Conservation (phyloP, 352 stramenopile species). For the Globisporangium nunn region DNA sequence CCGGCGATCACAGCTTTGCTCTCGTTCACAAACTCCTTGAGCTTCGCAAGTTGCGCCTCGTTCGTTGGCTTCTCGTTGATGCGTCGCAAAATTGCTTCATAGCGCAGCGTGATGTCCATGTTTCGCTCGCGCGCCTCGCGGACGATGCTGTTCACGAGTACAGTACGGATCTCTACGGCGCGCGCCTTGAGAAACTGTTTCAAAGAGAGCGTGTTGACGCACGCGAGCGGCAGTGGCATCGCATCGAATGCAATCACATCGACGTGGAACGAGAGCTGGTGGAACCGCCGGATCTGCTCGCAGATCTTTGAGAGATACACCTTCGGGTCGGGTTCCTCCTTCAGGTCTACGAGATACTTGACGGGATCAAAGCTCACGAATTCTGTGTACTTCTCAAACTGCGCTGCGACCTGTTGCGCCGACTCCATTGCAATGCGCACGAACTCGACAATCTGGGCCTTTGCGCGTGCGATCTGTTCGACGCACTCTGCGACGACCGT, state of each 20-base stretch:
- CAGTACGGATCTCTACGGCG: slow-evolving; percentile 66
- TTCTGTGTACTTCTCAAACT: slow-evolving; percentile 77
- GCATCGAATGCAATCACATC: slow-evolving; percentile 67
- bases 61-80: slow-evolving; percentile 91
- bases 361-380: slow-evolving; percentile 77
- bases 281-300: slow-evolving; percentile 68
- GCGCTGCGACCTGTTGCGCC: slow-evolving; percentile 52
- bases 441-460: slow-evolving; percentile 42
- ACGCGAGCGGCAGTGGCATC: slow-evolving; percentile 74
- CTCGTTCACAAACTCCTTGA: slow-evolving; percentile 86
- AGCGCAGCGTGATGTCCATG: slow-evolving; percentile 82
- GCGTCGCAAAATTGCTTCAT: slow-evolving; percentile 81
- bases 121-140: slow-evolving; percentile 75
- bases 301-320: slow-evolving; percentile 47
- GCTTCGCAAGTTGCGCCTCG: slow-evolving; percentile 85
- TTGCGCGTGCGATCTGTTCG: slow-evolving; percentile 36
- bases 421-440: slow-evolving; percentile 57
- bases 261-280: slow-evolving; percentile 52
- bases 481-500: slow-evolving; percentile 44
- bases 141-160: slow-evolving; percentile 79
- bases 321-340: slow-evolving; percentile 5
- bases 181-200: slow-evolving; percentile 67
- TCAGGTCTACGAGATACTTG: slow-evolving; percentile 65
- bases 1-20: slow-evolving; percentile 73
- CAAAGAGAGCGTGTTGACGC: slow-evolving; percentile 52